These are phyloP conservation scores for Plasmodium malariae DNA, from an alignment of 169 alveolate species.

Conservation along the genomic window DNA sequence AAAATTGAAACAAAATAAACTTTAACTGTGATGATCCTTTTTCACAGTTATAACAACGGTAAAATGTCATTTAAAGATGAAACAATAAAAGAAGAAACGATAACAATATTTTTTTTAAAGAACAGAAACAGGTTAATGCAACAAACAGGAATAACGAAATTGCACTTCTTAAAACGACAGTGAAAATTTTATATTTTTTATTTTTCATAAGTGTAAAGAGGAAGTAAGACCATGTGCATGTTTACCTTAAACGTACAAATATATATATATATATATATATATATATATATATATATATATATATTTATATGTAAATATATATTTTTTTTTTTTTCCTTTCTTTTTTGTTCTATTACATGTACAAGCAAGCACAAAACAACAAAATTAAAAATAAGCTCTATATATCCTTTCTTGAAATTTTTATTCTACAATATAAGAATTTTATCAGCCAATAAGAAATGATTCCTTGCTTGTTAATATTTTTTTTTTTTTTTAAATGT, in stretches of 20 bases:
- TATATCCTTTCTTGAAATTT: no score
- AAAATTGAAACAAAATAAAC: conserved; percentile 6
- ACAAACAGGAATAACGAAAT: neutral
- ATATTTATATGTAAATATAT: no score
- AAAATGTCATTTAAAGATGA: neutral
- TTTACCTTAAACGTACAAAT: neutral
- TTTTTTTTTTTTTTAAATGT: neutral
- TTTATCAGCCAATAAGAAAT: neutral
- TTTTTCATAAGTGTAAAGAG: neutral
- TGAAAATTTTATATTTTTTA: neutral
- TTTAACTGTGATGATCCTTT: neutral
- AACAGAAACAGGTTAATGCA: neutral
- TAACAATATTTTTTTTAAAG: conserved; percentile 10
- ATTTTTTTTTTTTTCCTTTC: no score
- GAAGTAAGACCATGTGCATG: neutral
- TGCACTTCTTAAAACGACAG: conserved; percentile 1
- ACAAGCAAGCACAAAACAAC: neutral
- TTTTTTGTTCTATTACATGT: neutral
- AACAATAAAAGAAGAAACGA: neutral
- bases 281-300: neutral
- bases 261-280: no score
- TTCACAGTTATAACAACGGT: neutral
- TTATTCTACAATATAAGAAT: neutral
- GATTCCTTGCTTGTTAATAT: neutral
- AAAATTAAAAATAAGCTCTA: neutral